A percentile compares a stretch with the other conserved stretches of the same genome.
These are phyloP conservation scores for Pythium biforme DNA, from an alignment of 352 stramenopile genomes.

Conservation along the genomic window DNA sequence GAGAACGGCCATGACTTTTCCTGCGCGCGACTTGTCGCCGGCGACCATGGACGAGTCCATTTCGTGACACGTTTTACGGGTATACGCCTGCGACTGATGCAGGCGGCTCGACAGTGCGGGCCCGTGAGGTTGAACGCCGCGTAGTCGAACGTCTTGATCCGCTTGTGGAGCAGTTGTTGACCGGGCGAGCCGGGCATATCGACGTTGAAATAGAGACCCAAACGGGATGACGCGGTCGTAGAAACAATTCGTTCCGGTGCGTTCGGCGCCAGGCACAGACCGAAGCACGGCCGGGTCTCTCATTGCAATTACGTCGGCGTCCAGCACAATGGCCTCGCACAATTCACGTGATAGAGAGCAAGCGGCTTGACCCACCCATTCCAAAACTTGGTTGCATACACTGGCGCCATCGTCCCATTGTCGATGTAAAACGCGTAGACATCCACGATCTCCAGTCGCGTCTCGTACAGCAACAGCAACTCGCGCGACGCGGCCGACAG, in stretches of 20 bases:
- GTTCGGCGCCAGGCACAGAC: constrained; percentile 35
- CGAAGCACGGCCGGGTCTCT: constrained; percentile 35
- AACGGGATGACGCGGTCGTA: constrained; percentile 48
- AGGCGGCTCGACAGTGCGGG: constrained; percentile 17
- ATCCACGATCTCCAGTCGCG: constrained; percentile 39
- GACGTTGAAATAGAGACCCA: constrained; percentile 27
- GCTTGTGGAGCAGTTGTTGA: constrained; percentile 29
- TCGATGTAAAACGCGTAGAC: constrained; percentile 45
- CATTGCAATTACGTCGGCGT: constrained; percentile 53
- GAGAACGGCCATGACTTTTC: constrained; percentile 41
- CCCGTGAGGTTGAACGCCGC: constrained; percentile 31
- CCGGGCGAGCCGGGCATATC: neutral
- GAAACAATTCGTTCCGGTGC: constrained; percentile 58
- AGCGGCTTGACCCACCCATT: constrained; percentile 68
- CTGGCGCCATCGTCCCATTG: neutral
- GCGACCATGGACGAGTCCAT: constrained; percentile 59
- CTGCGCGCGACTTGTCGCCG: constrained; percentile 45
- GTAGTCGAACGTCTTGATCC: constrained; percentile 50
- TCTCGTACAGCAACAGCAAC: constrained; percentile 45
- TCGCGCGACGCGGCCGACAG: constrained; percentile 33
- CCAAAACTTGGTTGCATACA: constrained; percentile 32
- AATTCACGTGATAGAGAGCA: constrained; percentile 49
- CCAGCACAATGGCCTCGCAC: constrained; percentile 45
- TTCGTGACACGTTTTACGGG: constrained; percentile 38
- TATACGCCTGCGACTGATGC: constrained; percentile 36